Conservation (phyloP, 2,329 filamentous ascomycete genomes). For the Claviceps cyperi region DNA sequence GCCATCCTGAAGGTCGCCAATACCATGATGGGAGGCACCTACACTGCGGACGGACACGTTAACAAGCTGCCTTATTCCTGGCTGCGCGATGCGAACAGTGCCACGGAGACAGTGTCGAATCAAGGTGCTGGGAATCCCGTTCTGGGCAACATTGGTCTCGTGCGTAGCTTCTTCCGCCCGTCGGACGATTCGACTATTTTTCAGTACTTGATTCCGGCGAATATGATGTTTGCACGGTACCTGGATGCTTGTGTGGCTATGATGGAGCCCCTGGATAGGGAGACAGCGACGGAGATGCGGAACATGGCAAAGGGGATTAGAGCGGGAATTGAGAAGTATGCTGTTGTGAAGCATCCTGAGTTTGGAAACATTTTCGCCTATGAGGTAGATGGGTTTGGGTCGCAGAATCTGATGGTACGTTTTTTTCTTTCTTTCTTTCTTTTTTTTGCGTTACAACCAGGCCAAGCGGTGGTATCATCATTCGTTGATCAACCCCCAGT, state of each 20-base stretch:
- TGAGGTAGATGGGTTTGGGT: slow-evolving; percentile 56
- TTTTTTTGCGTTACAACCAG: too few relatives aligned
- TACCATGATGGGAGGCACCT: slow-evolving; percentile 61
- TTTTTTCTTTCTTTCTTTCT: too few relatives aligned
- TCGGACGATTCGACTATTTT: slow-evolving; percentile 79
- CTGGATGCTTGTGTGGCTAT: slow-evolving; percentile 35
- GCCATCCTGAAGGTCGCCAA: slow-evolving; percentile 54
- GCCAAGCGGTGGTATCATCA: too few relatives aligned
- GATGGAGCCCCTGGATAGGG: slow-evolving; percentile 29
- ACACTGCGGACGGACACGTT: slow-evolving; percentile 44
- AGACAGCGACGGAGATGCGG: slow-evolving; percentile 43
- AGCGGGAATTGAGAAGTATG: slow-evolving; percentile 54
- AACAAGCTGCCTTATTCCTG: slow-evolving; percentile 57
- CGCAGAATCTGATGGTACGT: slow-evolving; percentile 37
- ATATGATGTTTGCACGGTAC: slow-evolving; percentile 66
- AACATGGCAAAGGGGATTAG: slow-evolving; percentile 41
- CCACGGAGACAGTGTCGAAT: slow-evolving; percentile 71
- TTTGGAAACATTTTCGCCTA: slow-evolving; percentile 54
- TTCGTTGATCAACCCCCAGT: too few relatives aligned
- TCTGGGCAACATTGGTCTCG: slow-evolving; percentile 61
- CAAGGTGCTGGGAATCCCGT: slow-evolving; percentile 68
- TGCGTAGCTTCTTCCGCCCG: slow-evolving; percentile 78
- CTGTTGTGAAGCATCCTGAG: slow-evolving; percentile 45
- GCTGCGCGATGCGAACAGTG: slow-evolving; percentile 53
- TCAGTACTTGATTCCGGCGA: slow-evolving; percentile 78